Evolutionary conservation across 257 asterid species (phyloP).

Genomic region (Solanum commersonii): DNA sequence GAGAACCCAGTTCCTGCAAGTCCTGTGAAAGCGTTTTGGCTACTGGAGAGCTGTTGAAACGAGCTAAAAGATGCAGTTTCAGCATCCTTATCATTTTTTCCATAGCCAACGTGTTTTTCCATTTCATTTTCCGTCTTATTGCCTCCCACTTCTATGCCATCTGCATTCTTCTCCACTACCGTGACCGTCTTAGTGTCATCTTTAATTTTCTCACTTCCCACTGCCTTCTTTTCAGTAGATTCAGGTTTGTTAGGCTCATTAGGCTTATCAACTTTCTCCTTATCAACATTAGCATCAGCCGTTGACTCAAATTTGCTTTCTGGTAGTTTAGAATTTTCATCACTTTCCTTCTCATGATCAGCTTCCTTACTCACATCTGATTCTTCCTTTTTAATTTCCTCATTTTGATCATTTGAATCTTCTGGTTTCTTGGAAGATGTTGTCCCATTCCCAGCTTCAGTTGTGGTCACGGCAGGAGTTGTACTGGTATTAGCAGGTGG

Average conservation of each 20-base stretch:
- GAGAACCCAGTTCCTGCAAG: constrained; percentile 84
- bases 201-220: neutral
- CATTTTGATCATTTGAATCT: neutral
- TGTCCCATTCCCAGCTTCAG: neutral
- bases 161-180: constrained; percentile 14
- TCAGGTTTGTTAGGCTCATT: neutral
- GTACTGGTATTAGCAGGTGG: constrained; percentile 26
- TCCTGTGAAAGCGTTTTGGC: constrained; percentile 88
- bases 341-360: constrained; percentile 15
- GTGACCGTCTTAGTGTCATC: constrained; percentile 11
- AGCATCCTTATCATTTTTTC: constrained; percentile 25
- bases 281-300: constrained; percentile 9
- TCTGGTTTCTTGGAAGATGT: neutral
- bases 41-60: constrained; percentile 65
- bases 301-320: constrained; percentile 21
- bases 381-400: neutral
- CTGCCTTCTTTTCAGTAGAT: constrained; percentile 3
- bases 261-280: constrained; percentile 13
- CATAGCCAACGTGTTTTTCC: constrained; percentile 22
- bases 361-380: neutral
- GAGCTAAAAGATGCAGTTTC: constrained; percentile 61
- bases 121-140: constrained; percentile 21
- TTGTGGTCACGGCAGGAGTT: constrained; percentile 1
- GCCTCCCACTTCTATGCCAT: constrained; percentile 16
- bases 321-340: constrained; percentile 11